Evolutionary conservation across 805 yeast genomes (phyloP).

Genomic region (Starmera caribaea): DNA sequence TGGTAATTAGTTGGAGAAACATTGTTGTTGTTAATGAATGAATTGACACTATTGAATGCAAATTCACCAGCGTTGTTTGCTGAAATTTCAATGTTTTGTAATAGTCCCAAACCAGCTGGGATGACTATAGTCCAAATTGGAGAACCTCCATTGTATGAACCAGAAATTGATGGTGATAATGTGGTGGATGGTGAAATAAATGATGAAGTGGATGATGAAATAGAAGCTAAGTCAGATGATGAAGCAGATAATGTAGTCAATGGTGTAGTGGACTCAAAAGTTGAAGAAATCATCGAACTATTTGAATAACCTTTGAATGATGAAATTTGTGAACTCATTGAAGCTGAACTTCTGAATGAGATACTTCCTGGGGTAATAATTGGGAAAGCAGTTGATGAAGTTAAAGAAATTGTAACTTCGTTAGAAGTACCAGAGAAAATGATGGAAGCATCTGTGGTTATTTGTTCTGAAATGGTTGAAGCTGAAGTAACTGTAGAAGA

Average conservation of each 20-base stretch:
- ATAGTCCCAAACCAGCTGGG: constrained; percentile 1
- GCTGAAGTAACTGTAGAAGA: constrained; percentile 17
- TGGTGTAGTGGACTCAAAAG: not conserved
- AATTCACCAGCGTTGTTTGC: not conserved
- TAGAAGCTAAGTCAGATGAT: not conserved
- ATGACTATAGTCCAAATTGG: constrained; percentile 1
- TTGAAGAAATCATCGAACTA: not conserved
- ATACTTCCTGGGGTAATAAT: not conserved
- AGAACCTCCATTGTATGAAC: constrained; percentile 1
- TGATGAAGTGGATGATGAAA: not conserved
- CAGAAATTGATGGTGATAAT: constrained; percentile 1
- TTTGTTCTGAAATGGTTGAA: constrained; percentile 16
- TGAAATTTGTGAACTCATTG: not conserved
- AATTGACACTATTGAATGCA: not conserved
- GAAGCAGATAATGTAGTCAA: not conserved
- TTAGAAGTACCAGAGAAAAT: constrained; percentile 16
- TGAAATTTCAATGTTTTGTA: not conserved
- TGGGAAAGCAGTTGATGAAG: constrained; percentile 6
- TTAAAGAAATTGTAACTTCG: constrained; percentile 21
- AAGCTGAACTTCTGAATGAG: not conserved
- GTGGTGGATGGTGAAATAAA: not conserved
- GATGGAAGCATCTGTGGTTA: constrained; percentile 18
- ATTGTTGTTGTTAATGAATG: not conserved
- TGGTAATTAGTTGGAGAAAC: constrained; percentile 1
- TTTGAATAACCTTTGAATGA: not conserved